These are phyloP conservation scores for Cladosporium sp. DNA, from an alignment of 2,329 filamentous ascomycete genomes.

Conservation along the genomic window DNA sequence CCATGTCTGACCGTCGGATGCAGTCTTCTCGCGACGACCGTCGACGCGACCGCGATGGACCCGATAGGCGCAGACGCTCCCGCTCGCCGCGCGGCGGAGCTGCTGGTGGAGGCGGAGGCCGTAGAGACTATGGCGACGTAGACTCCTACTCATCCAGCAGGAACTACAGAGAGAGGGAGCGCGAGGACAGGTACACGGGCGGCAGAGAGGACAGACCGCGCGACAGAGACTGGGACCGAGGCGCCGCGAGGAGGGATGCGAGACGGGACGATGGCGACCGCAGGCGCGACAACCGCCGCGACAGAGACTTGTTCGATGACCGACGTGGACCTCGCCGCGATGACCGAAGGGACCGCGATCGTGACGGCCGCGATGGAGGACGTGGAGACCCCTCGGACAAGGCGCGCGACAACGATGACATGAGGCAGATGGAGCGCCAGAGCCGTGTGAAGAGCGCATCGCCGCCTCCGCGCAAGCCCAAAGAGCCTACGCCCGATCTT, in stretches of 20 bases:
- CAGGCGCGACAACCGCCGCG: constrained; percentile 43
- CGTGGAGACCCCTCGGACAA: constrained; percentile 28
- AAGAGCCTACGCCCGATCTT: constrained; percentile 93
- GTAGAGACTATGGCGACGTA: constrained; percentile 72
- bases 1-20: constrained; percentile 40
- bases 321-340: constrained; percentile 26
- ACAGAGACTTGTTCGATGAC: constrained; percentile 26
- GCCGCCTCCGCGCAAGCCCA: constrained; percentile 81
- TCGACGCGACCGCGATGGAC: constrained; percentile 48
- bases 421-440: constrained; percentile 37
- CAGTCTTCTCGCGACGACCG: constrained; percentile 48
- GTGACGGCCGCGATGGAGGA: constrained; percentile 42
- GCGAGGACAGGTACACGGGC: constrained; percentile 84
- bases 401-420: constrained; percentile 38
- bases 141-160: constrained; percentile 92
- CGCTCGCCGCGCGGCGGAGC: constrained; percentile 67
- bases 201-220: constrained; percentile 74
- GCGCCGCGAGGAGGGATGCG: constrained; percentile 64
- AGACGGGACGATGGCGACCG: constrained; percentile 60
- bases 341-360: constrained; percentile 49
- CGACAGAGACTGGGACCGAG: constrained; percentile 49
- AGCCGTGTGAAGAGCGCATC: constrained; percentile 68
- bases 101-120: constrained; percentile 67
- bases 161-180: constrained; percentile 87
- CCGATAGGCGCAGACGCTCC: constrained; percentile 67